Conservation (phyloP, 1,284 basidiomycete species). For the Butyriboletus appendiculatus region DNA sequence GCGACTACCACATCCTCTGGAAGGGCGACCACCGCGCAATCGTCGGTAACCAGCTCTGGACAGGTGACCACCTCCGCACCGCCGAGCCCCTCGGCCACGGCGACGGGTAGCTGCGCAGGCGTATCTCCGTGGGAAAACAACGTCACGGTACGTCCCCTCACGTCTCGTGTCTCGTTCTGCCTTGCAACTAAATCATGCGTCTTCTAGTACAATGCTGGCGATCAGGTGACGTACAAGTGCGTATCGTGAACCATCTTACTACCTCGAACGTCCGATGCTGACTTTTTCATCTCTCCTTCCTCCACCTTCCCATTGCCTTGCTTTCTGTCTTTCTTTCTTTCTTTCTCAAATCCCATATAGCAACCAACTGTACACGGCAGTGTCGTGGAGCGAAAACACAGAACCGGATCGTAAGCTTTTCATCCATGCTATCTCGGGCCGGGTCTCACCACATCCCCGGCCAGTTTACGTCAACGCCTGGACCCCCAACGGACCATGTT, state of each 20-base stretch:
- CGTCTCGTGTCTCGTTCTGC: neutral
- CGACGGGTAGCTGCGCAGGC: conserved; percentile 45
- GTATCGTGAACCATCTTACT: neutral
- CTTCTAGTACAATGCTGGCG: conserved; percentile 47
- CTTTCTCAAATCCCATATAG: neutral
- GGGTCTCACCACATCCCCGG: neutral
- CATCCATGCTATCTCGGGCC: neutral
- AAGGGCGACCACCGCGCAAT: conserved; percentile 2
- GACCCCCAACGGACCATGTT: conserved; percentile 16
- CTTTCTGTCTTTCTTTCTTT: neutral
- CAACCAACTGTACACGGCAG: conserved; percentile 13
- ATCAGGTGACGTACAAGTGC: conserved; percentile 44
- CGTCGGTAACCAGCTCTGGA: conserved; percentile 14
- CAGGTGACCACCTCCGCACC: conserved; percentile 27
- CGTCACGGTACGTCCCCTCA: conserved; percentile 38
- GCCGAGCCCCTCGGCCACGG: conserved; percentile 19
- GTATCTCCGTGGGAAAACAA: conserved; percentile 47
- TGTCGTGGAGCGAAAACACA: conserved; percentile 18
- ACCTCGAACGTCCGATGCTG: neutral
- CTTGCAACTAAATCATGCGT: neutral
- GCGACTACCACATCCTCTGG: conserved; percentile 3
- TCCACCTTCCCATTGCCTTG: too few species aligned
- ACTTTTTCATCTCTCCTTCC: neutral
- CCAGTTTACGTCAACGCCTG: conserved; percentile 4
- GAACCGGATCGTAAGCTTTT: conserved; percentile 11